Evolutionary conservation across 2,329 filamentous ascomycete species (phyloP), one percentile per base, ranked within the genome.

Genomic region (Apiospora kogelbergensis): DNA sequence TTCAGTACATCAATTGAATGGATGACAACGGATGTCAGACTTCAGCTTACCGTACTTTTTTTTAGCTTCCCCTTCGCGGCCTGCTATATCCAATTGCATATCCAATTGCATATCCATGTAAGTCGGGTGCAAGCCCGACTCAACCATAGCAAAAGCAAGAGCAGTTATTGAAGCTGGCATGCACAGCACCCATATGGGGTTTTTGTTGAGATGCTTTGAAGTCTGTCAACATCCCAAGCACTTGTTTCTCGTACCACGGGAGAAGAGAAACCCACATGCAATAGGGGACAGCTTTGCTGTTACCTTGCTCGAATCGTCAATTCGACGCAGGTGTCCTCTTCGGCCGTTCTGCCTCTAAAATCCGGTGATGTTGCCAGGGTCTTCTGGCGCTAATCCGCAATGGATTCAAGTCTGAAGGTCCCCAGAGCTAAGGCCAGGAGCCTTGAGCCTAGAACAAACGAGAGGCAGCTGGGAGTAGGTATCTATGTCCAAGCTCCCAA

Each of bases 261-360:
- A 57, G 26, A 2, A 57, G 15, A 57, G 26, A 2, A 57, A 57
- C 24, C 48, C 48, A 57, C 48, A 20, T 57, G 15, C 48, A 30
- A 57, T 57, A 60, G 53, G 53, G 30, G 53, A 37, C 17, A 60
- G 26, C 30, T 60, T 37, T 37, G 26, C 13, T 44, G 6, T 44
- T 45, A 9, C 42, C 17, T 45, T 45, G 17, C 2, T 20, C 42
- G 42, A n/a, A n/a, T n/a, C 33, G 30, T 37, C 30, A 33, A 60
- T 60, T 60, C 53, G 53, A 60, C 37, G 53, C 53, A 60, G 53
- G 53, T 60, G 53, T 60, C 53, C 53, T 60, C 20, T 60, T 60
- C 20, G 53, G 53, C 53, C 53, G 53, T 37, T 37, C 53, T 60
- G 9, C 9, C 53, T n/a, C 53, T 26, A n/a, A 33, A 20, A 60